Base-by-base conservation (phyloP, 148 eudicot species). In the Rhododendron williamsianum region DNA sequence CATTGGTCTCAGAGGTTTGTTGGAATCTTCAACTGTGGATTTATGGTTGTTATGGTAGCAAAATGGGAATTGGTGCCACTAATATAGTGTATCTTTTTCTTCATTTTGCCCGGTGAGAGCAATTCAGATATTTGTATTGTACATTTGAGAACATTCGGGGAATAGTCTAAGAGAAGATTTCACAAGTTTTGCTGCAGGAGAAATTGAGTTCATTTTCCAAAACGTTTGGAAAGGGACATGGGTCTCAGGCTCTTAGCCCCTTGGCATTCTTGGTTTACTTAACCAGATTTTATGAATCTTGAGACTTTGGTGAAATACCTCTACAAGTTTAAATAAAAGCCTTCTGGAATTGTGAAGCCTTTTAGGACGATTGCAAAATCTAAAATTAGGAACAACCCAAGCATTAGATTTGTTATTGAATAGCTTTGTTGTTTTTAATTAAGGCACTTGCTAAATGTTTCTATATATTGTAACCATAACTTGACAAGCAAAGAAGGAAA, bases 1-100 rank as follows among this genome's bases (percentile, higher is more conserved):
- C 92, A 94, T 89, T 93, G 95, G 88, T 90, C 94, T 84, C 90
- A 56, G 84, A 94, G 99, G 99, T 96, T 71, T 76, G 88, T 89
- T 36, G 23, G 80, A 18, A 27, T 82, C 35, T 45, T 21, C 27
- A 21, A 11, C n/a, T 51, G 51, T 89, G 46, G 33, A 80, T 9
- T 74, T 48, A 38, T 35, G 49, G 18, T 72, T 86, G 23, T 76
- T 54, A 58, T 76, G 35, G 33, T 63, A 27, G 69, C 82, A 30
- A 43, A 46, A 46, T 82, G 45, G 78, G 54, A 76, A 76, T 9
- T 27, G 18, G 36, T 21, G 12, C n/a, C 67, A 41, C 54, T 71
- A 16, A 12, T 35, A 73, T 73, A 73, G 21, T 72, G 12, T 9
- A 10, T 51, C 38, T 76, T 0, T 52, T 56, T 6, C 48, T 41